Conservation (phyloP, 202 grass and related monocot species). For the Musa balbisiana region DNA sequence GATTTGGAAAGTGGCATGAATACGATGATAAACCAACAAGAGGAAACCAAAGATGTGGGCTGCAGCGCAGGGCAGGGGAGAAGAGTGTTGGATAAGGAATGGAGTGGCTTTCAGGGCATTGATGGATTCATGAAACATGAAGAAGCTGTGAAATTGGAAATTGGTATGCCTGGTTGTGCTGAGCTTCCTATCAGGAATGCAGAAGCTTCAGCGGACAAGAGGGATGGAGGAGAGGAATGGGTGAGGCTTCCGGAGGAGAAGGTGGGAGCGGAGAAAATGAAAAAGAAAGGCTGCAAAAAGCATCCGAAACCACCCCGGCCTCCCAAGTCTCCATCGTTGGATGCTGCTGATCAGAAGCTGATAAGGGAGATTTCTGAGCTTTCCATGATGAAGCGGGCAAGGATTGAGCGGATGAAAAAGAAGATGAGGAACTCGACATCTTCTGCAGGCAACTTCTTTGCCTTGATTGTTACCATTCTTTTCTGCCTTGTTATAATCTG, state of each 20-base stretch:
- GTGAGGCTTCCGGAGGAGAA: conserved; percentile 31
- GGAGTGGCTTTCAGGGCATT: conserved; percentile 21
- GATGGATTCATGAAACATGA: conserved; percentile 34
- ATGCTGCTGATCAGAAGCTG: conserved; percentile 70
- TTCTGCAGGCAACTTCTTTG: conserved; percentile 38
- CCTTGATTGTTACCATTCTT: conserved; percentile 73
- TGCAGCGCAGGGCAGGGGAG: conserved; percentile 26
- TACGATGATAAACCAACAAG: conserved; percentile 20
- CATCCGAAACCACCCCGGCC: conserved; percentile 73
- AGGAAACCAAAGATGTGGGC: conserved; percentile 22
- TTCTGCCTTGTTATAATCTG: conserved; percentile 95
- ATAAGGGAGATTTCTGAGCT: conserved; percentile 81
- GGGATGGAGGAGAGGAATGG: neutral
- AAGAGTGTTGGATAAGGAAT: conserved; percentile 14
- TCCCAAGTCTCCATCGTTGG: conserved; percentile 37
- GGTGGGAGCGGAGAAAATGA: conserved; percentile 43
- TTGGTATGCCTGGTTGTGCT: neutral
- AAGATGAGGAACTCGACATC: conserved; percentile 73
- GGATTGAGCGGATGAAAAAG: conserved; percentile 91
- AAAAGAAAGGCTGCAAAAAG: conserved; percentile 79
- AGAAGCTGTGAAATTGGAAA: neutral
- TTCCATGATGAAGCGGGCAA: conserved; percentile 59
- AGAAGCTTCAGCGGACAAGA: conserved; percentile 43
- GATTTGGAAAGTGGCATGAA: conserved; percentile 58
- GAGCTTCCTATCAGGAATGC: conserved; percentile 1